Base-by-base conservation (phyloP, 129 eudicot genomes). In the Ambrosia trifida region DNA sequence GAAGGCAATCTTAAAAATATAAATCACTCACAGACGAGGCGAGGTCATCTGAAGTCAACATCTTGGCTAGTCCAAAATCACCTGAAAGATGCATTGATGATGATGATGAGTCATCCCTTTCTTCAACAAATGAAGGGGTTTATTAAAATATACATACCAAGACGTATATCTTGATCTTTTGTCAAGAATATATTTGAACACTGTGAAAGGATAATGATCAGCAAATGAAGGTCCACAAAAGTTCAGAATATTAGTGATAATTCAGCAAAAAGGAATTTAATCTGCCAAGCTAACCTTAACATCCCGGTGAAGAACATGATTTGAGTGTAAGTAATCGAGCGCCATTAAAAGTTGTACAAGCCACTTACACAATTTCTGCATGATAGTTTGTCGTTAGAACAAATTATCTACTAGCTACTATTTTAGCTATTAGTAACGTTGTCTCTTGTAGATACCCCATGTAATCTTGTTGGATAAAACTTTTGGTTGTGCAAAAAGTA, bases 21-120 rank as follows among this genome's bases (percentile, higher is more conserved):
- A 72, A 11, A 72, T 41, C 59, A 84, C 97, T 80, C 74, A 94
- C 99, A 28, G 99, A 94, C 64, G 97, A 94, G 36, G 99, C 96
- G 45, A 94, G 96, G 71, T 94, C 99, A 70, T 94, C 99, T 30
- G 99, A 90, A 69, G 89, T 84, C 83, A 94, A 71, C 87, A 86
- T 85, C 83, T 94, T 94, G 45, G 99, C 99, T 57, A 94, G 97
- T 64, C 99, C 99, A 83, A 94, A 94, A 82, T 94, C 99, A 85
- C 99, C 99, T 94, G 84, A 20, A 85, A 78, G 28, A 76, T 7
- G 66, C 68, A 57, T 69, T 20, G 17, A 56, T 5, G 52, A 61
- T 63, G 40, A 36, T 66, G 44, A 69, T 66, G 44, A 69, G 77
- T 66, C 30, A 72, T 52, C 40, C 18, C 40, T 49, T 56, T 64